A percentile compares a stretch with the other conserved stretches of the same genome.
Evolutionary conservation across 257 asterid species (phyloP).

Genomic region (Paraleonurus japonicus): DNA sequence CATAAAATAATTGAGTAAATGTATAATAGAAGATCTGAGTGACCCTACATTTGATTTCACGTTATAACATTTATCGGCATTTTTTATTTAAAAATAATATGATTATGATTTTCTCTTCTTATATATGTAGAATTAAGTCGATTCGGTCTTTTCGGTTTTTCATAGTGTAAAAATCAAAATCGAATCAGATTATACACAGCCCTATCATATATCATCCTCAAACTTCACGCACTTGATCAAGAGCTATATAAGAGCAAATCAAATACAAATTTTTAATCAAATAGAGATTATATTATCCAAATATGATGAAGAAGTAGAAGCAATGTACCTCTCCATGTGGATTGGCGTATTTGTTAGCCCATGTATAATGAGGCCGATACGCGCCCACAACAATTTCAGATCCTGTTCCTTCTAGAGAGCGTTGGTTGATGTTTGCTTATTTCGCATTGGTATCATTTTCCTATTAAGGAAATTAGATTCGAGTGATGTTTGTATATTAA

Average conservation of each 20-base stretch:
- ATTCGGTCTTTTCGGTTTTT: too few species aligned
- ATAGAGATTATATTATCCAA: not conserved
- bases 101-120: too few species aligned
- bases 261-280: not conserved
- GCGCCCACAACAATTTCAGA: constrained; percentile 99
- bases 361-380: constrained; percentile 79
- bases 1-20: too few species aligned
- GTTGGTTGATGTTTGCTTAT: constrained; percentile 60
- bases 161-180: too few species aligned
- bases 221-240: not conserved
- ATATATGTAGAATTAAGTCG: too few species aligned
- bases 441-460: not conserved
- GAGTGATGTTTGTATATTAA: not conserved
- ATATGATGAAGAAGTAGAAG: not conserved
- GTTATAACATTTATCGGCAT: too few species aligned
- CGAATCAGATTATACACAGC: too few species aligned
- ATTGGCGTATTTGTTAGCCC: constrained; percentile 52
- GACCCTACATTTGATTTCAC: too few species aligned
- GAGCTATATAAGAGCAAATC: not conserved
- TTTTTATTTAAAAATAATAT: too few species aligned
- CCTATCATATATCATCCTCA: not conserved
- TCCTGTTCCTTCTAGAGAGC: constrained; percentile 96
- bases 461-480: not conserved
- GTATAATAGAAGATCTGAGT: too few species aligned
- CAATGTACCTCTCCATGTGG: constrained; percentile 79